A percentile compares a stretch with the other conserved stretches of the same genome.
phyloP scores from a whole-genome alignment of 116 monocot genomes.

The Papilionanthe hybrid region DNA sequence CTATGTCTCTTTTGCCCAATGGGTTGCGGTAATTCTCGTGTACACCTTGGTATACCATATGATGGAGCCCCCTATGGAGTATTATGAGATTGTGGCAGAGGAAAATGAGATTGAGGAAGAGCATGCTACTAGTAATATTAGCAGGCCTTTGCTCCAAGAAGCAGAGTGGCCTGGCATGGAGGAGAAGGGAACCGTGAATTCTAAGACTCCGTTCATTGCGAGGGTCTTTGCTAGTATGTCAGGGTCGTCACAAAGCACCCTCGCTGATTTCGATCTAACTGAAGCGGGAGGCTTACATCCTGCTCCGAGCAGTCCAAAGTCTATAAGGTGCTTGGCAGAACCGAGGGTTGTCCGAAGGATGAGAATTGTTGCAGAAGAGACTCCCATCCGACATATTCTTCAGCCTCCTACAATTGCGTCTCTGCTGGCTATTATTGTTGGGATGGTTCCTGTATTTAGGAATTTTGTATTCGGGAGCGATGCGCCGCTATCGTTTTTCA shows the following conservation, averaged over 20 bases:
- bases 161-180: constrained; percentile 95
- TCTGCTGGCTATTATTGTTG: constrained; percentile 69
- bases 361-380: constrained; percentile 81
- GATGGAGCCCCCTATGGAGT: constrained; percentile 89
- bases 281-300: constrained; percentile 31
- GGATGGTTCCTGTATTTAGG: constrained; percentile 62
- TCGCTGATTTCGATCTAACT: constrained; percentile 60
- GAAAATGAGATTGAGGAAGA: constrained; percentile 43
- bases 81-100: constrained; percentile 66
- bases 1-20: constrained; percentile 89
- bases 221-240: constrained; percentile 77
- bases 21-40: constrained; percentile 92
- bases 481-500: constrained; percentile 77
- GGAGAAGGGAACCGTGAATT: constrained; percentile 67
- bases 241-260: constrained; percentile 50
- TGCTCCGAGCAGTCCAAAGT: constrained; percentile 57
- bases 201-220: constrained; percentile 91
- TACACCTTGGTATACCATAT: constrained; percentile 96
- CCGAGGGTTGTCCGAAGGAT: constrained; percentile 78
- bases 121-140: constrained; percentile 23
- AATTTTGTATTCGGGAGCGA: constrained; percentile 64
- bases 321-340: constrained; percentile 78
- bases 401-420: constrained; percentile 97
- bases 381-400: constrained; percentile 79
- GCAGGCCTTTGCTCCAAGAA: constrained; percentile 77